Evolutionary conservation across 306 rosid genomes (phyloP), one percentile per base, ranked within the genome.

Genomic region (Chamaecrista fasciculata): DNA sequence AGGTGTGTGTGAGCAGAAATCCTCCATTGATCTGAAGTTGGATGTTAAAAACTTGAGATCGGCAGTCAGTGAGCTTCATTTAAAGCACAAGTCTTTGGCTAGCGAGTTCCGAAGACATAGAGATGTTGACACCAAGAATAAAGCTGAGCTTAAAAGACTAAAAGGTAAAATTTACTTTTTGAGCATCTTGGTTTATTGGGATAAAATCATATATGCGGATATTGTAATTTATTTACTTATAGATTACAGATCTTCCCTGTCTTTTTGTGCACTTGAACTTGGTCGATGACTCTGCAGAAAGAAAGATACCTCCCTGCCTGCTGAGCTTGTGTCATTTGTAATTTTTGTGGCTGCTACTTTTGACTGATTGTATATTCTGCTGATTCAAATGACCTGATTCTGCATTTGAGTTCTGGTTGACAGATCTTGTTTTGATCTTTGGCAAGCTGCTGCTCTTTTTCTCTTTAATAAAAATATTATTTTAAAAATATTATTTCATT

Each of bases 11-110:
- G 66, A 75, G 76, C 72, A 66, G 57, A 61, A 60, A 70, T 59
- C 78, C 58, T 71, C 79, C 21, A 36, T 28, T n/a, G 81, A 74
- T 69, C 57, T 85, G 39, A 62, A 39, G 25, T 36, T 39, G 18
- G 80, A 82, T 69, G 80, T 83, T 66, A 79, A 71, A 78, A 79
- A 75, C 65, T 69, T 79, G 88, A 81, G 94, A 75, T 74, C 51
- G 59, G 77, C 75, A 26, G 80, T 85, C 16, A 67, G 57, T 24
- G 82, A 83, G 20, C 60, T 71, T 42, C 75, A 85, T 81, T 63
- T 79, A 52, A 83, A 76, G 83, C 88, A 83, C 69, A 85, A 52
- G 40, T 50, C 52, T 3, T 63, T 87, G 63, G 79, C 86, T 55
- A 71, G 52, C 49, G 86, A 87, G 70, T 74, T 85, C 72, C 82